Evolutionary conservation across 1,139 yeast species (phyloP).

Genomic region (Eremothecium coryli): DNA sequence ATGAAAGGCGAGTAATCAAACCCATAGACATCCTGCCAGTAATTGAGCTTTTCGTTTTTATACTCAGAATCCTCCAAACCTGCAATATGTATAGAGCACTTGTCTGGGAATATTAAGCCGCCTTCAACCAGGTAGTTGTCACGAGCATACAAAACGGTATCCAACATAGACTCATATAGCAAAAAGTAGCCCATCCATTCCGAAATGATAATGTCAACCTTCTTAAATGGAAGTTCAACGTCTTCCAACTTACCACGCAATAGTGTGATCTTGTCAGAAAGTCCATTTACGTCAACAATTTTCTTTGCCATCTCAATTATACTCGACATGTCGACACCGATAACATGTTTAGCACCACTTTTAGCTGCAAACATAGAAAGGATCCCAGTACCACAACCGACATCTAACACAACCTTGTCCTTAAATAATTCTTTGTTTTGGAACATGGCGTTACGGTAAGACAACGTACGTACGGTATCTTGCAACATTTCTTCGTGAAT

Average conservation of each 20-base stretch:
- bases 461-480: slow-evolving; percentile 84
- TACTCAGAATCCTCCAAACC: slow-evolving; percentile 93
- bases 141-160: slow-evolving; percentile 89
- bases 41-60: slow-evolving; percentile 84
- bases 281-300: slow-evolving; percentile 76
- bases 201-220: slow-evolving; percentile 90
- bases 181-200: slow-evolving; percentile 99
- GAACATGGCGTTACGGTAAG: slow-evolving; percentile 87
- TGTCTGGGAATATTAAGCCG: slow-evolving; percentile 93
- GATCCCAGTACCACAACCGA: slow-evolving; percentile 98
- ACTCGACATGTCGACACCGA: slow-evolving; percentile 95
- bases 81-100: slow-evolving; percentile 82
- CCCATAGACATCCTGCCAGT: slow-evolving; percentile 96
- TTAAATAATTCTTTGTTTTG: slow-evolving; percentile 85
- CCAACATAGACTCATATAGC: slow-evolving; percentile 94
- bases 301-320: slow-evolving; percentile 91
- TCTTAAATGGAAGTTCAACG: slow-evolving; percentile 63
- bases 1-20: slow-evolving; percentile 76
- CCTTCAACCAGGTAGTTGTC: slow-evolving; percentile 80
- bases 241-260: slow-evolving; percentile 94
- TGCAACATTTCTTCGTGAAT: slow-evolving; percentile 99
- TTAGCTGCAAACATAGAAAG: slow-evolving; percentile 97
- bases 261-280: slow-evolving; percentile 77
- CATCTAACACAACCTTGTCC: slow-evolving; percentile 93
- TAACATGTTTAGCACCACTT: slow-evolving; percentile 95